phyloP scores from a whole-genome alignment of 371 early-diverging fungal species.

The Amoeboaphelidium protococcarum region DNA sequence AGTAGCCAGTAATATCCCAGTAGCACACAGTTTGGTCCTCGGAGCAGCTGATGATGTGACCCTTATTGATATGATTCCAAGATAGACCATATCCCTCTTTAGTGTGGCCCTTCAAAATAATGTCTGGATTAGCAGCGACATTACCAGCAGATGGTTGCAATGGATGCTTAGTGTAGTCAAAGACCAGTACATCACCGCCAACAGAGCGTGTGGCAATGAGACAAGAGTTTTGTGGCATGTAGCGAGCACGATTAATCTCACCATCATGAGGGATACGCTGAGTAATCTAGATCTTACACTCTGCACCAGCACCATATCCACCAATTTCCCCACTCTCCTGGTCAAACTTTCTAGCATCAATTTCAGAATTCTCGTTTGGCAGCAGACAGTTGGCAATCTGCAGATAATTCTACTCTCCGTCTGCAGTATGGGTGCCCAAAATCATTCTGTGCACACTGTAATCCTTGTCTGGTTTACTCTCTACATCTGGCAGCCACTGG shows the following conservation, averaged over 20 bases:
- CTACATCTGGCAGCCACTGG: slow-evolving; percentile 92
- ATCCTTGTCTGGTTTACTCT: slow-evolving; percentile 72
- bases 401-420: slow-evolving; percentile 74
- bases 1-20: slow-evolving; percentile 45
- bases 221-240: slow-evolving; percentile 73
- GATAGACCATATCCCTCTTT: slow-evolving; percentile 62
- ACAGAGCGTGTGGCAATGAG: slow-evolving; percentile 84
- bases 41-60: slow-evolving; percentile 51
- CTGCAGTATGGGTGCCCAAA: slow-evolving; percentile 89
- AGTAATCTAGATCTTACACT: slow-evolving; percentile 51
- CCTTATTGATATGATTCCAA: slow-evolving; percentile 22
- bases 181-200: slow-evolving; percentile 67
- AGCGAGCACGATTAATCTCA: slow-evolving; percentile 78
- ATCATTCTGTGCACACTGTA: slow-evolving; percentile 58
- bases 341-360: slow-evolving; percentile 39
- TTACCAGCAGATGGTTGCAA: slow-evolving; percentile 29
- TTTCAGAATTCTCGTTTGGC: slow-evolving; percentile 33
- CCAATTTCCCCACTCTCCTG: slow-evolving; percentile 43
- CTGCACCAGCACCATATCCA: slow-evolving; percentile 36
- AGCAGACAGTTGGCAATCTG: slow-evolving; percentile 68
- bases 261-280: slow-evolving; percentile 79
- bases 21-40: slow-evolving; percentile 64
- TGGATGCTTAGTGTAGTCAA: slow-evolving; percentile 85
- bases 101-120: slow-evolving; percentile 60
- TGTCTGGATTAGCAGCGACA: slow-evolving; percentile 47